Base-by-base conservation (phyloP, 2,329 filamentous ascomycete species). In the Botrytis aclada region DNA sequence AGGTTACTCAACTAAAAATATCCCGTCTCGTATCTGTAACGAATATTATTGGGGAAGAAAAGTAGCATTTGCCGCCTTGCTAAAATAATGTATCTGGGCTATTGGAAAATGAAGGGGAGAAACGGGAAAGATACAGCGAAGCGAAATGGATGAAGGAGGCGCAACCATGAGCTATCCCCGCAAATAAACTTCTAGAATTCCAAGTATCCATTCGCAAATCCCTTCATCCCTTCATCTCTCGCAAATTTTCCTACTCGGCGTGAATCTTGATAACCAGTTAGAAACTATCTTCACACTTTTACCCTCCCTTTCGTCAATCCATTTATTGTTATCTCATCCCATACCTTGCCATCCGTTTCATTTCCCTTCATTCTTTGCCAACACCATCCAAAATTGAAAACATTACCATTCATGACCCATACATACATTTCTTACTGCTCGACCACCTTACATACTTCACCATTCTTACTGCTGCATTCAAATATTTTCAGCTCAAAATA, bases 121-220 rank as follows among this genome's bases (percentile, higher is more conserved):
- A 56, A 29, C 14, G 18, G 10, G n/a, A 65, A 65, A 25, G 16
- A 32, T 41, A 56, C 51, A 56, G 51, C 51, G 47, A 69, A 69
- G 47, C 65, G 65, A 69, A 69, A 20, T 41, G 47, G 65, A 69
- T 69, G 65, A 69, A 69, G 65, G 65, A 56, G 65, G 47, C 47
- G 47, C 65, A 41, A 25, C 34, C 39, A 56, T 63, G 25, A 43
- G 18, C 39, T 5, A 66, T 66, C 64, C 64, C 34, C 45, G 45
- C 64, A 67, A 54, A 56, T 67, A 67, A 41, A 25, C 65, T 67
- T 67, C 65, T 67, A 67, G 65, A 69, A 69, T 56, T 69, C 37
- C n/a, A 56, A 69, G 56, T 56, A 47, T 67, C 34, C 32, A 65
- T 65, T 34, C 41, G 41, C 62, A 65, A 47, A 34, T 41, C 25